A percentile compares a stretch with the other conserved stretches of the same genome.
Evolutionary conservation across 208 protist species (phyloP).

Genomic region (Trichomonas vaginalis): DNA sequence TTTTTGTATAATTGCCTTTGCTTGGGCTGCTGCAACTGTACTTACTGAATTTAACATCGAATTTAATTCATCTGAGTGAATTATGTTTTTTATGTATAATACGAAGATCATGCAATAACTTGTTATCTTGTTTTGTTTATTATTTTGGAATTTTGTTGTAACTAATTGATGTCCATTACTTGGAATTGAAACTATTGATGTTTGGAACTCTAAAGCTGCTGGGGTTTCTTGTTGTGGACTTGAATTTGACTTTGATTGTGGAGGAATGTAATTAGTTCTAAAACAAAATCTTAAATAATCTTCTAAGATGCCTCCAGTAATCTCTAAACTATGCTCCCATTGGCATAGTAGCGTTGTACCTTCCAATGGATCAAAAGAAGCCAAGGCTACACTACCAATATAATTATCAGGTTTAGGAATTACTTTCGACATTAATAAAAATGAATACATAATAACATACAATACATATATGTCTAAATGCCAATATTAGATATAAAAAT

Average conservation of each 20-base stretch:
- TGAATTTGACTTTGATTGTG: not conserved
- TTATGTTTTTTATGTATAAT: not conserved
- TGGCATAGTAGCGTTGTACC: not conserved
- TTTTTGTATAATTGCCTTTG: not conserved
- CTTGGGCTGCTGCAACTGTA: not conserved
- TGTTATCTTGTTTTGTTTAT: not conserved
- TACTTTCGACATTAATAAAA: not conserved
- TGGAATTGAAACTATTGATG: not conserved
- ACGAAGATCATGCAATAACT: not conserved
- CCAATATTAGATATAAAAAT: too few species aligned
- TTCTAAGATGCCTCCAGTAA: not conserved
- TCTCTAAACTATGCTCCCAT: not conserved
- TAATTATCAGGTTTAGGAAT: not conserved
- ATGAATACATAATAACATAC: too few species aligned
- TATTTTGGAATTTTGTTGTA: not conserved
- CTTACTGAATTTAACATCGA: not conserved
- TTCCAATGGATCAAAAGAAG: not conserved
- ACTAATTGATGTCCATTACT: not conserved
- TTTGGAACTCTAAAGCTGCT: not conserved
- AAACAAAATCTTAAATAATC: not conserved
- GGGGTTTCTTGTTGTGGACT: not conserved
- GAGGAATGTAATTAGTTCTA: not conserved
- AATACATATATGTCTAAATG: too few species aligned
- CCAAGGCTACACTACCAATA: not conserved
- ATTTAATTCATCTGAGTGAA: not conserved